Conservation (phyloP, 1,284 basidiomycete genomes). For the Veloboletus limbatus region DNA sequence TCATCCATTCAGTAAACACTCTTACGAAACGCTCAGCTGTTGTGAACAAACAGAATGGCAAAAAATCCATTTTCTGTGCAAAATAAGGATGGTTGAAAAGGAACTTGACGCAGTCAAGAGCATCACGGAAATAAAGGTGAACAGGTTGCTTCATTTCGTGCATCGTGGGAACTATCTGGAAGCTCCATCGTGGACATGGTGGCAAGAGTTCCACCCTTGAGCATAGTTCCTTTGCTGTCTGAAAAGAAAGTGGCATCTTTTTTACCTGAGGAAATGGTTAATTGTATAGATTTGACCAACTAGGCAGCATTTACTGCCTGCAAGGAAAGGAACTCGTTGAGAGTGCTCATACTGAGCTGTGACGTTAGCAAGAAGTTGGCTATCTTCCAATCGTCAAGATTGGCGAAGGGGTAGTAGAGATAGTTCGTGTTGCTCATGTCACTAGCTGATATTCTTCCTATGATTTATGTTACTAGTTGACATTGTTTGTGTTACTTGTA, state of each 20-base stretch:
- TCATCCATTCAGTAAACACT: too few relatives aligned
- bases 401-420: slow-evolving; percentile 33
- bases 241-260: not conserved
- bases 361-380: slow-evolving; percentile 26
- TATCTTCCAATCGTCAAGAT: slow-evolving; percentile 31
- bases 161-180: not conserved
- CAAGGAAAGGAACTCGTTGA: slow-evolving; percentile 27
- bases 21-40: too few relatives aligned
- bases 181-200: not conserved
- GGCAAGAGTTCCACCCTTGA: not conserved
- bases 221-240: not conserved
- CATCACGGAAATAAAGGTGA: not conserved
- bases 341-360: slow-evolving; percentile 24
- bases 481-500: too few relatives aligned
- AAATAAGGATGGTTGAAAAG: not conserved
- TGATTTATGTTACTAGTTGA: too few relatives aligned
- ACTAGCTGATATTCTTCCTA: too few relatives aligned
- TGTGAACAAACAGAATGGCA: too few relatives aligned
- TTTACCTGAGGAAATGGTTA: too few relatives aligned
- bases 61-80: not conserved
- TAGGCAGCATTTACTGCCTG: not conserved
- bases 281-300: too few relatives aligned
- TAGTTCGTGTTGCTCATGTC: too few relatives aligned
- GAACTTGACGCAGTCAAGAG: not conserved
- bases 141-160: not conserved